Evolutionary conservation across 257 asterid species (phyloP).

Genomic region (Ilex aquifolium): DNA sequence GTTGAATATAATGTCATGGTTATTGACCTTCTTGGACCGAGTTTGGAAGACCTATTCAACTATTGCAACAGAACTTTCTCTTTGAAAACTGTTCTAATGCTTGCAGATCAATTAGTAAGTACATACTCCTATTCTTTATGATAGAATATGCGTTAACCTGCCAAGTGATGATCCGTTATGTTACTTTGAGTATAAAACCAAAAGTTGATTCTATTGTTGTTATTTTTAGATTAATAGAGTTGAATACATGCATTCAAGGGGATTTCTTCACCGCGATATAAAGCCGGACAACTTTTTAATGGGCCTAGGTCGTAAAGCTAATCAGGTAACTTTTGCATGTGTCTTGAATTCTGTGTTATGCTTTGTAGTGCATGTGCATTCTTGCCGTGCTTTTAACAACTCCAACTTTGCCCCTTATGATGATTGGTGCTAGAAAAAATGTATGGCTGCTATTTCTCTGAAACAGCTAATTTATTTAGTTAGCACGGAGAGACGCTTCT

Average conservation of each 20-base stretch:
- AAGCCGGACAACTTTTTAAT: constrained; percentile 5
- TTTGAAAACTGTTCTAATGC: constrained; percentile 1
- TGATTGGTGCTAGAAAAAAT: too few species aligned
- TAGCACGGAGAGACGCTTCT: too few species aligned
- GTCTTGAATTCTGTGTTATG: not conserved
- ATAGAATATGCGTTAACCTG: not conserved
- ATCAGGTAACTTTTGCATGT: not conserved
- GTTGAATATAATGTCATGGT: constrained; percentile 1
- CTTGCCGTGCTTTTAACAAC: not conserved
- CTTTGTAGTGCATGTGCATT: not conserved
- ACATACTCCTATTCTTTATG: not conserved
- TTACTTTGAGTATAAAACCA: not conserved
- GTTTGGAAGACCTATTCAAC: constrained; percentile 1
- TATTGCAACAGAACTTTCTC: not conserved
- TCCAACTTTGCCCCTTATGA: not conserved
- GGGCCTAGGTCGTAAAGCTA: constrained; percentile 3
- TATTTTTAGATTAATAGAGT: constrained; percentile 1
- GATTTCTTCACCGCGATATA: constrained; percentile 3
- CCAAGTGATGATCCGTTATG: not conserved
- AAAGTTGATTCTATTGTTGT: not conserved
- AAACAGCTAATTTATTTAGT: too few species aligned
- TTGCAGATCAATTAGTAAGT: constrained; percentile 3
- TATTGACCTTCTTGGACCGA: constrained; percentile 2
- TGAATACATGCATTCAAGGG: constrained; percentile 2
- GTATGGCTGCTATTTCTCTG: too few species aligned